Percentiles rank a stretch among this genome's conserved stretches.
Evolutionary conservation across 2,329 filamentous ascomycete genomes (phyloP).

Genomic region (Aspergillus nomiae): DNA sequence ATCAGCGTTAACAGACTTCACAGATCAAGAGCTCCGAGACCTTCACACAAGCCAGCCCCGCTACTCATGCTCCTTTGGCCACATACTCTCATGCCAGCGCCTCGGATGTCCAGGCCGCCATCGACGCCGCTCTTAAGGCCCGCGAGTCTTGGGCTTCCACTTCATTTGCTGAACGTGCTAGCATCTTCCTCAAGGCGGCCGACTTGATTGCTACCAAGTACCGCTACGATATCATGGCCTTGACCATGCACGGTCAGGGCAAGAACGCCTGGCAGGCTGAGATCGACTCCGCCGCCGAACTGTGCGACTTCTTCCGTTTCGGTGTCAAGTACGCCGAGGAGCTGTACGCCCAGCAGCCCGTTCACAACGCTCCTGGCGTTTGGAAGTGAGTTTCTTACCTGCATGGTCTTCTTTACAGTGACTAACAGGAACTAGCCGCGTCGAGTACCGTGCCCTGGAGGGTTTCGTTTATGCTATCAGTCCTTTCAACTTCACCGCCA

Average conservation of each 20-base stretch:
- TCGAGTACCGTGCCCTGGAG: slow-evolving; percentile 86
- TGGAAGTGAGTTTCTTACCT: slow-evolving; percentile 67
- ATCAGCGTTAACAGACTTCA: background rate
- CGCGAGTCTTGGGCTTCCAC: slow-evolving; percentile 83
- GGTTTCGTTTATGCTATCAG: slow-evolving; percentile 94
- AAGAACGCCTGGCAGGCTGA: slow-evolving; percentile 99
- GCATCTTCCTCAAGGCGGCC: slow-evolving; percentile 93
- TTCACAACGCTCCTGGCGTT: slow-evolving; percentile 77
- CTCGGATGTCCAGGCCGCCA: slow-evolving; percentile 75
- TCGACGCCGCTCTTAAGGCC: slow-evolving; percentile 80
- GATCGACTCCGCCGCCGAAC: slow-evolving; percentile 91
- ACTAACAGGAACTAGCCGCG: slow-evolving; percentile 51
- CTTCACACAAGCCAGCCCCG: slow-evolving; percentile 74
- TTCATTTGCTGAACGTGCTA: slow-evolving; percentile 86
- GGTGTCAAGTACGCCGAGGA: slow-evolving; percentile 94
- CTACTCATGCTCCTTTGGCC: slow-evolving; percentile 77
- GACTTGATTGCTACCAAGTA: slow-evolving; percentile 91
- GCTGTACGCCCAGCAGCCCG: slow-evolving; percentile 83
- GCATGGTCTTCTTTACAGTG: background rate
- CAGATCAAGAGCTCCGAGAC: slow-evolving; percentile 36
- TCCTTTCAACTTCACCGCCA: slow-evolving; percentile 97
- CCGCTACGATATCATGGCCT: slow-evolving; percentile 93
- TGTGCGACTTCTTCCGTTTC: slow-evolving; percentile 87
- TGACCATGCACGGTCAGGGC: slow-evolving; percentile 93
- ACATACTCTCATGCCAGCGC: slow-evolving; percentile 81